phyloP scores from a whole-genome alignment of 192 early-diverging fungal genomes.

The Linnemannia hyalina region DNA sequence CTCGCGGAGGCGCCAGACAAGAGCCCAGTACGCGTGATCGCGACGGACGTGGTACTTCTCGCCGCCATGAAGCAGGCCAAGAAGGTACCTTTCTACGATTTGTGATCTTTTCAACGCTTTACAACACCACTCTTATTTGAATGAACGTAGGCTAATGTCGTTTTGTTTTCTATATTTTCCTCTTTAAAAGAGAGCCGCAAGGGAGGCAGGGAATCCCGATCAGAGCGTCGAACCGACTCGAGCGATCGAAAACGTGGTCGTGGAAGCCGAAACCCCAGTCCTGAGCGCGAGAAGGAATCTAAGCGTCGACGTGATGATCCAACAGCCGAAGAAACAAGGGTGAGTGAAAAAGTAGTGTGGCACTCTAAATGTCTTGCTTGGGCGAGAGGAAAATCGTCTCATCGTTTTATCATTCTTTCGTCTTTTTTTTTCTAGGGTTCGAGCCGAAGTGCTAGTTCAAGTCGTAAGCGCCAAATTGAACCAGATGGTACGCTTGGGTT shows the following conservation, averaged over 20 bases:
- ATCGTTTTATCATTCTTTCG: neutral
- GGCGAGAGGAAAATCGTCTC: neutral
- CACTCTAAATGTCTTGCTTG: too few relatives aligned
- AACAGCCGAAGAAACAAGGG: neutral
- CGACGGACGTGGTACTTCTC: slow-evolving; percentile 16
- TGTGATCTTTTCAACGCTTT: too few relatives aligned
- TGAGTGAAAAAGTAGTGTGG: neutral
- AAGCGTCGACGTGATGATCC: slow-evolving; percentile 38
- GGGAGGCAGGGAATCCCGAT: slow-evolving; percentile 30
- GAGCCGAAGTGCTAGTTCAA: slow-evolving; percentile 12
- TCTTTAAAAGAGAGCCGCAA: neutral
- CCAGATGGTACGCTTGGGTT: slow-evolving; percentile 11
- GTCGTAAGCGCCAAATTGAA: slow-evolving; percentile 45
- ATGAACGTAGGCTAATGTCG: neutral
- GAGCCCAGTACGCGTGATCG: slow-evolving; percentile 6
- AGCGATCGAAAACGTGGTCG: slow-evolving; percentile 37
- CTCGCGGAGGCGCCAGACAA: neutral
- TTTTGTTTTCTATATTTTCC: neutral
- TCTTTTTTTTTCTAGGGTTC: neutral
- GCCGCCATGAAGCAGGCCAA: slow-evolving; percentile 25
- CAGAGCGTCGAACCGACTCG: slow-evolving; percentile 26
- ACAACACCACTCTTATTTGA: neutral
- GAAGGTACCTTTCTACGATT: slow-evolving; percentile 14
- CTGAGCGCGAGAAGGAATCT: slow-evolving; percentile 37
- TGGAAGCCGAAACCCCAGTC: slow-evolving; percentile 28